Evolutionary conservation across 768 basidiomycete species (phyloP), one percentile per base, ranked within the genome.

Genomic region (Daedalea quercina): DNA sequence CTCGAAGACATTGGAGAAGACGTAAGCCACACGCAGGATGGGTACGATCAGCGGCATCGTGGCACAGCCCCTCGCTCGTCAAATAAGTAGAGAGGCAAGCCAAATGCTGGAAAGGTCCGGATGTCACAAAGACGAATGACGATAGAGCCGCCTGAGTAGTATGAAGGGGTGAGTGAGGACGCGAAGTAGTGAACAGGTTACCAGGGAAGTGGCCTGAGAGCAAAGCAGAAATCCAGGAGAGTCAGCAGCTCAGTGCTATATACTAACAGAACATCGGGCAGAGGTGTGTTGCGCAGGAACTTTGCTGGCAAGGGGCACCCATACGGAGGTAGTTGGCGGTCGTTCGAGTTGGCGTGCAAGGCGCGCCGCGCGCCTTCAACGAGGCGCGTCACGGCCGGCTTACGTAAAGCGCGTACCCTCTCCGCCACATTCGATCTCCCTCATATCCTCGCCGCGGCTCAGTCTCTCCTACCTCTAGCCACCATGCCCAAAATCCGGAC

Each of bases 401-500:
- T 57, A 60, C 55, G 53, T 60, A 60, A 59, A 42, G 25, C 53
- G 58, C 33, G 47, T 34, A 15, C 33, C 20, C 48, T 46, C 37
- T 47, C 43, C 7, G 24, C 48, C 4, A 6, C 28, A 31, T 34
- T 41, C 44, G 51, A 41, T 51, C 48, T 42, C 51, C 26, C 51
- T 25, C 41, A 37, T 28, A 22, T 26, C 33, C 17, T 11, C 3
- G 17, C 24, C 13, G 9, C 6, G 7, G 4, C 44, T 22, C 24
- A 8, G 20, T 44, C 24, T 20, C 44, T 44, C 23, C 7, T 20
- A 9, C 3, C 17, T 15, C 17, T 19, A 22, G 19, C 9, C 48
- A 52, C 56, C 54, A 95, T 97, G 94, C 94, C 94, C 34, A 95
- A 89, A 72, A 94, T 97, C 67, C 81, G 81, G 63, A 97, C 94